phyloP scores from a whole-genome alignment of 306 rosid species.

The Alnus rubra region DNA sequence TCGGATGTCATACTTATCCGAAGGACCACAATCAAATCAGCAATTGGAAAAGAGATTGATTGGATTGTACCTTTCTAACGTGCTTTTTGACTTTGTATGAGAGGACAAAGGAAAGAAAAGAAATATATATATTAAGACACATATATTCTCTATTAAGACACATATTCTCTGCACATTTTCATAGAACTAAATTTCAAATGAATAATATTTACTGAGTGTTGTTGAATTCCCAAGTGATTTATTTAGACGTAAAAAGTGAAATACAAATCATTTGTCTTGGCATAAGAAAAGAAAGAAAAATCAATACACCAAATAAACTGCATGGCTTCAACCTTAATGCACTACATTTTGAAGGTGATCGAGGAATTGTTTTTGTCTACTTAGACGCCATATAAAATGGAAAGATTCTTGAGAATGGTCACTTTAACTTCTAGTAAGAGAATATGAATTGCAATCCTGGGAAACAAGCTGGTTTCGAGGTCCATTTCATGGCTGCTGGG shows the following conservation, averaged over 20 bases:
- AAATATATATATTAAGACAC: no score
- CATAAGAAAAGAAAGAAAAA: no score
- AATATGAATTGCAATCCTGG: conserved; percentile 53
- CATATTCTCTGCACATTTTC: no score
- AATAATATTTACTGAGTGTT: no score
- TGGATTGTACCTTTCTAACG: background rate
- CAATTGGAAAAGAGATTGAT: background rate
- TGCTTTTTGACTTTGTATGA: background rate
- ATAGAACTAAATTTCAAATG: no score
- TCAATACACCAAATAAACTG: background rate
- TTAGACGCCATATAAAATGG: conserved; percentile 61
- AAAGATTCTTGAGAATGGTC: conserved; percentile 51
- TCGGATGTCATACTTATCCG: background rate
- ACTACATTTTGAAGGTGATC: background rate
- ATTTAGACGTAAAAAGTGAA: background rate
- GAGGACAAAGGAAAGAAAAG: background rate
- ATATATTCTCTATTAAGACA: no score
- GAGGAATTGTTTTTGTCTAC: background rate
- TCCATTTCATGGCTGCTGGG: conserved; percentile 50
- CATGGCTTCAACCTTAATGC: background rate
- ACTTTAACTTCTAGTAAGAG: conserved; percentile 58
- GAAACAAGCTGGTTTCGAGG: conserved; percentile 39
- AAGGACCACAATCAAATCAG: background rate
- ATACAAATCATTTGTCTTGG: background rate
- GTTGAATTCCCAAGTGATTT: background rate